phyloP scores from a whole-genome alignment of 495 filamentous ascomycete species.

The Sordaria brevicollis region DNA sequence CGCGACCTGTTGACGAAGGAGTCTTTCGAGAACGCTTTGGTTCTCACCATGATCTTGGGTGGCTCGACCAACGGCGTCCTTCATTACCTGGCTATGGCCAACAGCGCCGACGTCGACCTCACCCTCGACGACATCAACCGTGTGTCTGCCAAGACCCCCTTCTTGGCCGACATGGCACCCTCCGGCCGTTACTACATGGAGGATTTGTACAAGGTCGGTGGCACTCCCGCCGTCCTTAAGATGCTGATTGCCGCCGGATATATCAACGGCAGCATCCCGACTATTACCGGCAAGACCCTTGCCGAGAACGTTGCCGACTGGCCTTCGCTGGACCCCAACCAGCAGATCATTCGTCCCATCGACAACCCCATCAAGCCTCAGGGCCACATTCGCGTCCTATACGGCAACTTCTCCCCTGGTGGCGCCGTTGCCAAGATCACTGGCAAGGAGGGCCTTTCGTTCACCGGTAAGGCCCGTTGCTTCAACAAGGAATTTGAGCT shows the following conservation, averaged over 20 bases:
- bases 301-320: constrained; percentile 77
- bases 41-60: constrained; percentile 86
- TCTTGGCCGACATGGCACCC: constrained; percentile 87
- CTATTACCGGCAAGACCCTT: constrained; percentile 87
- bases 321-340: constrained; percentile 69
- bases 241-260: constrained; percentile 73
- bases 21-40: constrained; percentile 87
- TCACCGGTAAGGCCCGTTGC: constrained; percentile 75
- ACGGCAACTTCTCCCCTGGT: constrained; percentile 82
- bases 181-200: constrained; percentile 86
- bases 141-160: constrained; percentile 81
- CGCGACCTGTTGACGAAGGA: constrained; percentile 74
- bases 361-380: constrained; percentile 76
- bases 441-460: constrained; percentile 80
- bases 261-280: constrained; percentile 74
- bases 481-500: constrained; percentile 84
- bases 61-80: constrained; percentile 88
- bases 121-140: constrained; percentile 83
- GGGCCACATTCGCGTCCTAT: constrained; percentile 83
- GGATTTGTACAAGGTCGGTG: constrained; percentile 89
- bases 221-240: constrained; percentile 86
- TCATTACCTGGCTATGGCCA: constrained; percentile 92
- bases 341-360: constrained; percentile 77
- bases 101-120: constrained; percentile 73
- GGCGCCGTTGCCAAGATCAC: constrained; percentile 98